These are phyloP conservation scores for Syzygium oleosum DNA, from an alignment of 345 rosid genomes.

Conservation along the genomic window DNA sequence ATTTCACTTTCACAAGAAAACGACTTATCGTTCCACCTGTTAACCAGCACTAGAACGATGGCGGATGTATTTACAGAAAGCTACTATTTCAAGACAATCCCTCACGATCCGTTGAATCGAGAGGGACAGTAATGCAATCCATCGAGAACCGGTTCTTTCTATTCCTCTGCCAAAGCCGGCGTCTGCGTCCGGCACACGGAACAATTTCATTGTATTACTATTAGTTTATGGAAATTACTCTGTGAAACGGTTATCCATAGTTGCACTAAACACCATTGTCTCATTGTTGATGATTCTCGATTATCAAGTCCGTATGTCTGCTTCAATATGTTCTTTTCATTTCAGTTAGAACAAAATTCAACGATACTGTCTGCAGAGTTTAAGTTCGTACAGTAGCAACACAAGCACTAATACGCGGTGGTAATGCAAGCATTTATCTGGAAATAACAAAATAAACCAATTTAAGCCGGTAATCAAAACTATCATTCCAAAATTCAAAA, in stretches of 20 bases:
- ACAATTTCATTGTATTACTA: not conserved
- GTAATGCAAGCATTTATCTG: not conserved
- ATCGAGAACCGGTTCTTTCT: not conserved
- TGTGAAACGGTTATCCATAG: not conserved
- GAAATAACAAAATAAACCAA: not conserved
- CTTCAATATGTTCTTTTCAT: not conserved
- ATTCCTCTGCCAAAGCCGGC: not conserved
- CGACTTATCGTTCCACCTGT: not conserved
- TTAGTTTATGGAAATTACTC: not conserved
- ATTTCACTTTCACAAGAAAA: not conserved
- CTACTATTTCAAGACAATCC: not conserved
- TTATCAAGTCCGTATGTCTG: too few species aligned
- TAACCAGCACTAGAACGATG: not conserved
- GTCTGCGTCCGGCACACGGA: not conserved
- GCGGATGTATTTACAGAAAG: not conserved
- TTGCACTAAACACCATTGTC: not conserved
- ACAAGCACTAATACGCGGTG: not conserved
- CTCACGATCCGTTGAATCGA: not conserved
- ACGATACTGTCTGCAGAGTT: not conserved
- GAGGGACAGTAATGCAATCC: not conserved
- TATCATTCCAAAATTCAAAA: not conserved
- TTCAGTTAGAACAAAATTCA: not conserved
- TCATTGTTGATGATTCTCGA: not conserved
- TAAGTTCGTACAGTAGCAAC: not conserved
- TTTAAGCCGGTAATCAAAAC: not conserved